Percentiles rank a stretch among this genome's conserved stretches.
Evolutionary conservation across 2,329 filamentous ascomycete genomes (phyloP).

Genomic region (Botrytis fragariae): DNA sequence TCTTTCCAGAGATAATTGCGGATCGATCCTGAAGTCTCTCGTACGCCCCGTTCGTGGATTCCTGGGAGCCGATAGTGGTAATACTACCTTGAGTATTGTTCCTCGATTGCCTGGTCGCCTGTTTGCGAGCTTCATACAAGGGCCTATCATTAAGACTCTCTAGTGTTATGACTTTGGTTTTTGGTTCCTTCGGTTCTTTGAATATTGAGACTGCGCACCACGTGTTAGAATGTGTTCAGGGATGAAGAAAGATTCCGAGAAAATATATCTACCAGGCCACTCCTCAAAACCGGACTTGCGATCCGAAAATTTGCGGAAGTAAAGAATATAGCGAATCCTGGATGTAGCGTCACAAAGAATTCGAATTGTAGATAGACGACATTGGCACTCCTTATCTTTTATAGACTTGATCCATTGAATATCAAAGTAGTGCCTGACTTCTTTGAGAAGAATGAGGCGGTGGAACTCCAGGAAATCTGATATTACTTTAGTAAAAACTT

Average conservation of each 20-base stretch:
- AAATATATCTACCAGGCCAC: background rate
- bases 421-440: background rate
- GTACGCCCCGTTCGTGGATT: background rate
- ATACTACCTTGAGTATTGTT: background rate
- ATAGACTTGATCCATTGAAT: background rate
- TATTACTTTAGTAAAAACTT: background rate
- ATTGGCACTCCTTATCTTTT: background rate
- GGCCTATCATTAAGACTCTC: background rate
- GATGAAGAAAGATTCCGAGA: background rate
- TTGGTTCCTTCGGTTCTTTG: background rate
- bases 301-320: background rate
- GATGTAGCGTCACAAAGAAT: background rate
- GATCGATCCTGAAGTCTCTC: background rate
- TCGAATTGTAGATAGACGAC: background rate
- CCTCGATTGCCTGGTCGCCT: background rate
- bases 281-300: background rate
- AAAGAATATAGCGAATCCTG: background rate
- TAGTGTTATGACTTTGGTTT: background rate
- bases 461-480: background rate
- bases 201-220: background rate
- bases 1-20: background rate
- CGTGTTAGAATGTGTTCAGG: no score
- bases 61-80: background rate
- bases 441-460: background rate
- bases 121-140: background rate